These are phyloP conservation scores for Globisporangium mamillatum DNA, from an alignment of 352 stramenopile species.

Conservation along the genomic window DNA sequence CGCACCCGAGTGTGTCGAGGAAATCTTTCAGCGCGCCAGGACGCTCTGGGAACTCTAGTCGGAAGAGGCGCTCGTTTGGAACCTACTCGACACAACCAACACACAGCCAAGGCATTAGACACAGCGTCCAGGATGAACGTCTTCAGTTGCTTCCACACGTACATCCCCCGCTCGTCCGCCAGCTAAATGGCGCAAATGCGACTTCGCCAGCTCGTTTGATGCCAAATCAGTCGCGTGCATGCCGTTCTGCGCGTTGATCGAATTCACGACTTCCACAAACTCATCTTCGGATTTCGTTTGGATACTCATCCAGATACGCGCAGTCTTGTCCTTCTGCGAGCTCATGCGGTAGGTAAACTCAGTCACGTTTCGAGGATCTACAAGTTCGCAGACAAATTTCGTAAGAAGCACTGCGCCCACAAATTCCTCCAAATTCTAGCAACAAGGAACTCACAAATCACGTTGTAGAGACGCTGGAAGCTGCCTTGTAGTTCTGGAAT, in stretches of 20 bases:
- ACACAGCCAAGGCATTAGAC: not conserved
- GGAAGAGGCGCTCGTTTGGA: constrained; percentile 93
- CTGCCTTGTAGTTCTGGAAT: constrained; percentile 95
- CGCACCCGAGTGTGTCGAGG: constrained; percentile 79
- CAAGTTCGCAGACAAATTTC: not conserved
- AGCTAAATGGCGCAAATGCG: constrained; percentile 94
- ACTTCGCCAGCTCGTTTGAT: constrained; percentile 96
- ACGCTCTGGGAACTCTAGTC: constrained; percentile 95
- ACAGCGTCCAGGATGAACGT: not conserved
- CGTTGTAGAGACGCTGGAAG: constrained; percentile 83
- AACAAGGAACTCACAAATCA: constrained; percentile 56
- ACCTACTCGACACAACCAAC: constrained; percentile 32
- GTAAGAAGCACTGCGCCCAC: not conserved
- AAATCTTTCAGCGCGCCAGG: constrained; percentile 92
- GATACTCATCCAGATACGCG: constrained; percentile 96
- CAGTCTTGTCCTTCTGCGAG: constrained; percentile 62
- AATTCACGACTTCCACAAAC: constrained; percentile 54
- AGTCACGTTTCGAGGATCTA: constrained; percentile 87
- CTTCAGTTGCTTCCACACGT: constrained; percentile 6
- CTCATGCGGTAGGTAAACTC: constrained; percentile 97
- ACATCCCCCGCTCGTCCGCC: constrained; percentile 85
- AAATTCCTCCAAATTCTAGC: not conserved
- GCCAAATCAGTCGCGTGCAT: constrained; percentile 94
- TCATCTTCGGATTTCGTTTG: constrained; percentile 82
- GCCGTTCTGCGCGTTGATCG: constrained; percentile 65